phyloP scores from a whole-genome alignment of 2,329 filamentous ascomycete genomes.

The Fusarium annulatum region DNA sequence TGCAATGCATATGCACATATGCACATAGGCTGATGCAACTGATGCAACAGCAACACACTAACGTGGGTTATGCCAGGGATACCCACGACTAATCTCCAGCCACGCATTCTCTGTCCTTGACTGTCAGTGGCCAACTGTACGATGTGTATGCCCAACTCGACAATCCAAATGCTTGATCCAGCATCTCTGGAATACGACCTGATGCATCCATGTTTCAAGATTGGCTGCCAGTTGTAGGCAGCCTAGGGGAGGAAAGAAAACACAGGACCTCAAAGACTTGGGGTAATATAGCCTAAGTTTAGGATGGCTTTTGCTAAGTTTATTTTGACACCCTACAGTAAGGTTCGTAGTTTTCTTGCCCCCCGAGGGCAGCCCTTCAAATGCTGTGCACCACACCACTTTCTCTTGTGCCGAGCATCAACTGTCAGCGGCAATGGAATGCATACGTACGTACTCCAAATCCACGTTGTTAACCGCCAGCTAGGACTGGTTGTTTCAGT shows the following conservation, averaged over 20 bases:
- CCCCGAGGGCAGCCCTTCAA: neutral
- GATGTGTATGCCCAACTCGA: conserved; percentile 24
- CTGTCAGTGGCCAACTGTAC: neutral
- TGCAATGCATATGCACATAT: conserved; percentile 36
- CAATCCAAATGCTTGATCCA: conserved; percentile 15
- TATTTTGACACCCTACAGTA: too few relatives aligned
- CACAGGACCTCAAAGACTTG: too few relatives aligned
- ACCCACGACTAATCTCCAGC: conserved; percentile 22
- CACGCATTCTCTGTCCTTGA: conserved; percentile 15
- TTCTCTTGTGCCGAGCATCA: neutral
- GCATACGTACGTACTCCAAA: neutral
- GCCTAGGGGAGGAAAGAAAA: neutral
- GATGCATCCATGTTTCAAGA: conserved; percentile 25
- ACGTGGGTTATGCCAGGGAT: conserved; percentile 18
- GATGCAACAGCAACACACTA: conserved; percentile 35
- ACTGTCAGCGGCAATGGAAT: neutral
- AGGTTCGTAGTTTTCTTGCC: too few relatives aligned
- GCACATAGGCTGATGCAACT: conserved; percentile 37
- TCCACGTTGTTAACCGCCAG: conserved; percentile 3
- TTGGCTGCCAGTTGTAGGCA: neutral
- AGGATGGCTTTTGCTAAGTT: too few relatives aligned
- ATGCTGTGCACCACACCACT: conserved; percentile 11
- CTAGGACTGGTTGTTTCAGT: conserved; percentile 25
- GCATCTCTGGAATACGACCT: conserved; percentile 14
- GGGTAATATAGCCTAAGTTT: too few relatives aligned